These are phyloP conservation scores for Gossypium raimondii DNA, from an alignment of 345 rosid species.

Conservation along the genomic window DNA sequence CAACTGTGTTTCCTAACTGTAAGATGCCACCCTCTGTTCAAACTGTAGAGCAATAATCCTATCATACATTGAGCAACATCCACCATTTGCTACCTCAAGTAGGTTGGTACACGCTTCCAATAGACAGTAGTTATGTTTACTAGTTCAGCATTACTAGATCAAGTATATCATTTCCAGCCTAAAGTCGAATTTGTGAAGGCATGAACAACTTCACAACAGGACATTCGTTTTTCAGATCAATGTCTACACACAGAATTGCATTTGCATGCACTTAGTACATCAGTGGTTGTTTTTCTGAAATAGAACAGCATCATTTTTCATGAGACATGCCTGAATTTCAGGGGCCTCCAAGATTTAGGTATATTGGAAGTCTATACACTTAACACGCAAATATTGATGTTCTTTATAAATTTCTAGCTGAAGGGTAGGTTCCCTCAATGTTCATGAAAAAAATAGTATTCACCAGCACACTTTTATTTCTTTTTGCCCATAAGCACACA, in stretches of 20 bases:
- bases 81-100: slow-evolving; percentile 10
- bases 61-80: background rate
- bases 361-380: background rate
- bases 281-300: background rate
- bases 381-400: background rate
- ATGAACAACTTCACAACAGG: background rate
- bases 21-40: background rate
- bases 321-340: background rate
- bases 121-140: background rate
- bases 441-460: background rate
- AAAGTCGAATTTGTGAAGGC: background rate
- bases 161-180: background rate
- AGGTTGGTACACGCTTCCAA: background rate
- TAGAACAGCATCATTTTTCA: background rate
- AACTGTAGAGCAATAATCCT: slow-evolving; percentile 1
- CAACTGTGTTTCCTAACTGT: background rate
- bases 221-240: background rate
- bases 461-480: background rate
- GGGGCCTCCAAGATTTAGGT: background rate
- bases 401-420: background rate
- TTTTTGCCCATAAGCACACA: background rate
- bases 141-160: background rate
- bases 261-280: background rate
- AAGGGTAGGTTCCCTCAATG: background rate
- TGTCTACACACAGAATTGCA: background rate